These are phyloP conservation scores for Darksidea phi DNA, from an alignment of 495 filamentous ascomycete species.

Conservation along the genomic window DNA sequence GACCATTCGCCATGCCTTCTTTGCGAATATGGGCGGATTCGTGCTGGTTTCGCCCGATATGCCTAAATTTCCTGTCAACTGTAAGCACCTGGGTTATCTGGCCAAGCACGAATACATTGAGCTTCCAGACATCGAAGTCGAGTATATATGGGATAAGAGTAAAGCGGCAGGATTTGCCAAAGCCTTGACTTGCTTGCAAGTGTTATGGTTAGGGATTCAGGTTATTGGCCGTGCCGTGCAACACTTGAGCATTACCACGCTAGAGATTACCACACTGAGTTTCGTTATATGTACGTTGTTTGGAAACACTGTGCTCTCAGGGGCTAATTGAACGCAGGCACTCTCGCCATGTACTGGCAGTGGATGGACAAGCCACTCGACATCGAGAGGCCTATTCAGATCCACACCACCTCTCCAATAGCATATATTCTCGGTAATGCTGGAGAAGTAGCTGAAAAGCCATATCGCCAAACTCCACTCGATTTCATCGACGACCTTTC, in stretches of 20 bases:
- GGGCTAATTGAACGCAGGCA: too few species aligned
- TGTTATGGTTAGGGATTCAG: too few species aligned
- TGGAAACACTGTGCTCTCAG: too few species aligned
- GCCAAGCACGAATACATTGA: conserved; percentile 30
- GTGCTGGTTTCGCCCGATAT: conserved; percentile 27
- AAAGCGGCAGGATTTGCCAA: conserved; percentile 37
- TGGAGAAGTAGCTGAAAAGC: too few species aligned
- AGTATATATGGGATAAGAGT: conserved; percentile 32
- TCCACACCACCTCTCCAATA: too few species aligned
- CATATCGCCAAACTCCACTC: too few species aligned
- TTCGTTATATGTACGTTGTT: conserved; percentile 25
- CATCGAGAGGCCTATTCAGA: too few species aligned
- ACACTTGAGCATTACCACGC: conserved; percentile 11
- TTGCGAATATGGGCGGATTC: conserved; percentile 43
- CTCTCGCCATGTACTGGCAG: too few species aligned
- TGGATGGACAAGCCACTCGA: too few species aligned
- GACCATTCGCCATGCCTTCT: conserved; percentile 42
- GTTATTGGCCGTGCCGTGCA: conserved; percentile 15
- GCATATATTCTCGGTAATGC: too few species aligned
- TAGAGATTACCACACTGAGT: conserved; percentile 20
- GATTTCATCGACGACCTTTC: too few species aligned
- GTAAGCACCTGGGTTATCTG: conserved; percentile 36
- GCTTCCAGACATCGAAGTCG: conserved; percentile 27
- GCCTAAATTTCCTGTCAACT: conserved; percentile 35
- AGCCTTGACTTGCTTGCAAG: conserved; percentile 35